phyloP scores from a whole-genome alignment of 2,329 filamentous ascomycete species.

The Penicillium hordei region DNA sequence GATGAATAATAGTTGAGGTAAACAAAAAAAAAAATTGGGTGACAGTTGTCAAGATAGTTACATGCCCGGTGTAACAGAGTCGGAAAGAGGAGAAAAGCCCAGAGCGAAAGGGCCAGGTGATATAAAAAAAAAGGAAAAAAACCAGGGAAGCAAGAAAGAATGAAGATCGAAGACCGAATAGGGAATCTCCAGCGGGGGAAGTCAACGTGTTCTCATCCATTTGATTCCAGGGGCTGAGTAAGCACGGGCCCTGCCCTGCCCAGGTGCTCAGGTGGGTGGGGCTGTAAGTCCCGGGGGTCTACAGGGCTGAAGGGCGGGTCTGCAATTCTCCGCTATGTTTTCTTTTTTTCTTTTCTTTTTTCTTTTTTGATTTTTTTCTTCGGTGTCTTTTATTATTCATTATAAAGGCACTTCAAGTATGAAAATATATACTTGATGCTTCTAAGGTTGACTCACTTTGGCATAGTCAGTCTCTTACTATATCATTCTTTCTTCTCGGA shows the following conservation, averaged over 20 bases:
- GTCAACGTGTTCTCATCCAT: constrained; percentile 31
- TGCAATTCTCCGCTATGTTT: neutral
- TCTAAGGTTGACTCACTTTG: neutral
- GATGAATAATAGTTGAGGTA: constrained; percentile 18
- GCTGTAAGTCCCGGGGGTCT: neutral
- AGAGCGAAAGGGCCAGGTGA: constrained; percentile 12
- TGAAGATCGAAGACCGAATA: constrained; percentile 13
- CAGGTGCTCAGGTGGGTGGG: neutral
- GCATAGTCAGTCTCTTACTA: neutral
- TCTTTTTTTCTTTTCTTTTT: neutral
- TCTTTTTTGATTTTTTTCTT: neutral
- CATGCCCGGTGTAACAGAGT: constrained; percentile 20
- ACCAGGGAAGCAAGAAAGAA: neutral
- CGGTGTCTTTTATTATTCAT: neutral
- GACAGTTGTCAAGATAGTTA: constrained; percentile 13
- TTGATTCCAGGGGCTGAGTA: constrained; percentile 23
- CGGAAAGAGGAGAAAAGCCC: constrained; percentile 12
- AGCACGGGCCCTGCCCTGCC: constrained; percentile 11
- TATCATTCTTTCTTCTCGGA: neutral
- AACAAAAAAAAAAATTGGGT: constrained; percentile 14
- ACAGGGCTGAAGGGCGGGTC: constrained; percentile 25
- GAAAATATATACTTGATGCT: neutral
- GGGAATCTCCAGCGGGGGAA: constrained; percentile 15
- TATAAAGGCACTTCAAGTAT: neutral
- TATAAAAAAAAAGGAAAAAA: constrained; percentile 2